These are phyloP conservation scores for Leptographium flavum DNA, from an alignment of 2,329 filamentous ascomycete genomes.

Conservation along the genomic window DNA sequence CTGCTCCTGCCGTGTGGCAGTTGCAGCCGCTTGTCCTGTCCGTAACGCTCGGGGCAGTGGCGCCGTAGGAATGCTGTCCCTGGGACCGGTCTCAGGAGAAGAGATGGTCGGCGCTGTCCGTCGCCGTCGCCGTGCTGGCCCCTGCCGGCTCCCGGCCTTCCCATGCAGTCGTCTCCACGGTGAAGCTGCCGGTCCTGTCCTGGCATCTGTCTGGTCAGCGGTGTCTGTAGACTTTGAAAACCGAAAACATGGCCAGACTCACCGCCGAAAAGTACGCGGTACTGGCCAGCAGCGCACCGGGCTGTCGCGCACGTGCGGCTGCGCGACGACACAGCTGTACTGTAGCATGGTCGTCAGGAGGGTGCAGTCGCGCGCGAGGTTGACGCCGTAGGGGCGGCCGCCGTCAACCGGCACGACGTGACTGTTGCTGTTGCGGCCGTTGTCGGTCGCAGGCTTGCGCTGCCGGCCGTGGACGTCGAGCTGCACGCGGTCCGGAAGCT, in stretches of 20 bases:
- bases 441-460: conserved; percentile 26
- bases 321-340: conserved; percentile 42
- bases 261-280: conserved; percentile 46
- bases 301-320: conserved; percentile 29
- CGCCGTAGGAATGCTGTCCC: no score
- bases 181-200: conserved; percentile 42
- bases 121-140: no score
- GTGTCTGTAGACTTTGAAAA: neutral
- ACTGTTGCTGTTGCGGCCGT: neutral
- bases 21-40: no score
- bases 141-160: conserved; percentile 23
- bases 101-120: no score
- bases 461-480: conserved; percentile 31
- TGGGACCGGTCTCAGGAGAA: no score
- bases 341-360: conserved; percentile 41
- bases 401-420: no score
- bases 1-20: no score
- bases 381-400: conserved; percentile 20
- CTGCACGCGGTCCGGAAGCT: conserved; percentile 36
- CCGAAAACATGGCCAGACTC: conserved; percentile 14
- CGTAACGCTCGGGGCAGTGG: no score
- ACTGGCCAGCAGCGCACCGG: conserved; percentile 41
- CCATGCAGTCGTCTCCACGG: conserved; percentile 51
- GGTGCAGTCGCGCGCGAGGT: conserved; percentile 37
- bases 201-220: conserved; percentile 31